Evolutionary conservation across 2,329 filamentous ascomycete species (phyloP), one percentile per base, ranked within the genome.

Genomic region (Neonectria punicea): DNA sequence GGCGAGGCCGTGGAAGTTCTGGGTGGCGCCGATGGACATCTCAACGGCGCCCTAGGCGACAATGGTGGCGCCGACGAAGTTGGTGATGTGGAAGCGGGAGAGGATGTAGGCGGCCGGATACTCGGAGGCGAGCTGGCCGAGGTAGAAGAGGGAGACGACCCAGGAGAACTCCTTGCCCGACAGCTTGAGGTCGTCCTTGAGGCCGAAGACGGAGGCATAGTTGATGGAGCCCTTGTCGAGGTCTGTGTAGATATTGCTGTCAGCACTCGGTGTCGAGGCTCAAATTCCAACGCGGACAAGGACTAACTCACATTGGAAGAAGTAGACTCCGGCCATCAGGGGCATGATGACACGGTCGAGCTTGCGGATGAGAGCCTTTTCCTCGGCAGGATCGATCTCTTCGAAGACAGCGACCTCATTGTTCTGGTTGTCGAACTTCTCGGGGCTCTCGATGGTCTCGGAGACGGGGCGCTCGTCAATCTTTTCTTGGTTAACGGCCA

Each of bases 1-100:
- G 11, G 72, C 73, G 5, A 78, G 53, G 0, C 71, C 70, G 1
- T 50, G 57, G 28, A 77, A 77, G 60, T 70, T 69, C 0, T 63
- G 53, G 0, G 69, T 61, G 2, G 63, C 69, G 11, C 61, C 73
- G 18, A 75, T 69, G 3, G 67, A 53, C 58, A 76, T 75, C 39
- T 75, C 72, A 11, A 75, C 67, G 25, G 46, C 58, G 10, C 74
- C 74, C 73, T 74, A 77, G 28, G 71, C 75, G 53, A 76, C 67
- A 11, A 75, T 73, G 30, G 65, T 67, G 32, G 34, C 43, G 13
- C 69, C 65, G 41, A 71, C 49, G 34, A 70, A 68, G 16, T 50
- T 25, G n/a, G 56, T 65, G 39, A 70, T 60, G n/a, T 57, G 67
- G 22, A 68, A 70, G 4, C 65, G 69, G 18, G 63, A 69, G 22